Base-by-base conservation (phyloP, 331 rosid genomes). In the Rosa hybrid region DNA sequence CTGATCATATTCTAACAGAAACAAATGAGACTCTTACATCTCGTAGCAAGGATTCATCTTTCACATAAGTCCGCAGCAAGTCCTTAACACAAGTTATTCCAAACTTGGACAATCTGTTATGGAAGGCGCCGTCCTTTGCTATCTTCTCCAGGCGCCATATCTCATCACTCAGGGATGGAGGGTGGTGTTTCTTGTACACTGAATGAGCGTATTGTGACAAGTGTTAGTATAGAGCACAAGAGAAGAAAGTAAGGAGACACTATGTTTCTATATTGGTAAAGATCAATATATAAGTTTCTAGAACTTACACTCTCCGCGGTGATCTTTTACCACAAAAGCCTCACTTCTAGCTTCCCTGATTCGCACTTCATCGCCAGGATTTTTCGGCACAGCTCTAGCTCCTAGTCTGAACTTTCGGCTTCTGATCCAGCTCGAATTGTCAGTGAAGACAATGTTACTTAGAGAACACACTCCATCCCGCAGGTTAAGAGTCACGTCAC, bases 231-330 rank as follows among this genome's bases (percentile, higher is more conserved):
- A 8, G 10, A 42, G 68, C 21, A 10, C 27, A 25, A 30, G 9
- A 25, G 50, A 39, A 59, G 80, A 44, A 62, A 49, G 39, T 44
- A 16, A 17, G 30, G 48, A 17, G 39, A 6, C 8, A 17, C 48
- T 0, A 27, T 20, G 49, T 69, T 7, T 21, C 41, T 44, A 11
- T 5, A 27, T 7, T 18, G 18, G 18, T 34, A 69, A 75, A 57
- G 39, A 74, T 23, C 46, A 48, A 49, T 38, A 67, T 10, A 64
- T 71, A 20, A 68, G 46, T 34, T 71, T 30, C 7, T n/a, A 51
- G 75, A 69, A 92, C 97, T 82, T 78, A 92, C 98, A 4, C 75
- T 95, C 98, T 78, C 97, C 98, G 1, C 97, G 83, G 62, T 74
- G 86, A 80, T 94, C 98, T 81, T 88, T 92, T 46, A 94, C 98